Base-by-base conservation (phyloP, 2,329 filamentous ascomycete species). In the Fusarium setosum region DNA sequence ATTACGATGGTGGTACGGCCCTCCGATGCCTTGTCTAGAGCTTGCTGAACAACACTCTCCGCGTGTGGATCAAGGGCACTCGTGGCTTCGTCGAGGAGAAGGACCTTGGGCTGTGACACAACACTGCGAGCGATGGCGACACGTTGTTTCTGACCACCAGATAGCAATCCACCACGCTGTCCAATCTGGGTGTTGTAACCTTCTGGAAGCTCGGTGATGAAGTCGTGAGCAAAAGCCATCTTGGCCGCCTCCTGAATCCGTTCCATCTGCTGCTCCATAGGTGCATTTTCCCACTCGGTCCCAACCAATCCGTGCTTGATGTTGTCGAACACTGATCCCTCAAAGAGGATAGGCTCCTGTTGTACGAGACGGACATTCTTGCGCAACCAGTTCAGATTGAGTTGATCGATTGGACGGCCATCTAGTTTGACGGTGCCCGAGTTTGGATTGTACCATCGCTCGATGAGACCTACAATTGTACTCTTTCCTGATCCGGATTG, bases 21-120 rank as follows among this genome's bases (percentile, higher is more conserved):
- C 32, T 80, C 76, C 0, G 86, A 85, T 2, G 88, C 79, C 15
- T 78, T 78, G 52, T 84, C 81, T 11, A 88, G 79, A 1, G 86
- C 86, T 44, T 80, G 73, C 65, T 88, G 86, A 1, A 88, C 86
- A 15, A 84, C 76, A 2, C 77, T 75, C 51, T 82, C 79, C 5
- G 80, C 75, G 13, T 81, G 75, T 1, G 78, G 73, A 45, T 81
- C 78, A 21, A 81, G 72, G 9, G 88, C 86, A 44, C 84, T 88
- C 0, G 89, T 91, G 2, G 89, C 89, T 74, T 91, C 89, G 65
- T 91, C 89, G 2, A 91, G 77, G 15, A 91, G 84, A 3, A 91
- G 79, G 21, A 91, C 86, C 2, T 80, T 79, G 0, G 89, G 88
- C 40, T 87, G 77, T 18, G 86, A 84, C 24, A 91, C 79, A 50